Conservation (phyloP, 2,329 filamentous ascomycete species). For the Colletotrichum sp. region DNA sequence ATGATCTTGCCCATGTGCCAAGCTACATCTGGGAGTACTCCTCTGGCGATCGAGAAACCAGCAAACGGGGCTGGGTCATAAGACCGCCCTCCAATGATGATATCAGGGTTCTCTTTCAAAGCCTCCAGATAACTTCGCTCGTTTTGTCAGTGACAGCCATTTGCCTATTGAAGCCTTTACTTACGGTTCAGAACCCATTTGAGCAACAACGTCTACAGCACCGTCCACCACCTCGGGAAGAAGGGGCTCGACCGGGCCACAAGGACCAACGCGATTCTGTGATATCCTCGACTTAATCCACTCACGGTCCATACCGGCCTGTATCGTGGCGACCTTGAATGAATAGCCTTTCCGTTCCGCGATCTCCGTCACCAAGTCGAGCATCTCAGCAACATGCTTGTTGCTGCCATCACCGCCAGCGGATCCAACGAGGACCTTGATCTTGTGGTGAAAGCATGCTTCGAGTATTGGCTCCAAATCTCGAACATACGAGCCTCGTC, state of each 20-base stretch:
- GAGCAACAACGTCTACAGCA: constrained; percentile 43
- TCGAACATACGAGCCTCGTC: constrained; percentile 41
- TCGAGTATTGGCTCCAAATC: constrained; percentile 45
- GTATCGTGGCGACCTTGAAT: constrained; percentile 36
- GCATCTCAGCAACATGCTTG: constrained; percentile 42
- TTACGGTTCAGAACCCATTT: constrained; percentile 51
- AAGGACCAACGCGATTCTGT: constrained; percentile 28
- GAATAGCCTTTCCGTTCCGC: constrained; percentile 28
- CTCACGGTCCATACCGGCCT: constrained; percentile 33
- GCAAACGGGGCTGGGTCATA: constrained; percentile 46
- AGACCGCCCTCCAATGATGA: constrained; percentile 49
- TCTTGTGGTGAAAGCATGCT: constrained; percentile 34
- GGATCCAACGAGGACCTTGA: constrained; percentile 47
- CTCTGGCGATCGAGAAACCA: constrained; percentile 30
- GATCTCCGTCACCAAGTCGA: constrained; percentile 40
- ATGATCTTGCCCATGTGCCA: constrained; percentile 62
- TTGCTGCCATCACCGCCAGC: constrained; percentile 53
- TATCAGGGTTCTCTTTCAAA: constrained; percentile 43
- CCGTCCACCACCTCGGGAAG: constrained; percentile 33
- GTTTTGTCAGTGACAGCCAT: neutral
- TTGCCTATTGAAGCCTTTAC: constrained; percentile 13
- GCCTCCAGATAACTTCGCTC: constrained; percentile 36
- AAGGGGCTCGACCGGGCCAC: constrained; percentile 37
- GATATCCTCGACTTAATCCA: constrained; percentile 31
- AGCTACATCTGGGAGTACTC: constrained; percentile 10